Conservation (phyloP, 75 land plant genomes). For the Sequoia sempervirens region DNA sequence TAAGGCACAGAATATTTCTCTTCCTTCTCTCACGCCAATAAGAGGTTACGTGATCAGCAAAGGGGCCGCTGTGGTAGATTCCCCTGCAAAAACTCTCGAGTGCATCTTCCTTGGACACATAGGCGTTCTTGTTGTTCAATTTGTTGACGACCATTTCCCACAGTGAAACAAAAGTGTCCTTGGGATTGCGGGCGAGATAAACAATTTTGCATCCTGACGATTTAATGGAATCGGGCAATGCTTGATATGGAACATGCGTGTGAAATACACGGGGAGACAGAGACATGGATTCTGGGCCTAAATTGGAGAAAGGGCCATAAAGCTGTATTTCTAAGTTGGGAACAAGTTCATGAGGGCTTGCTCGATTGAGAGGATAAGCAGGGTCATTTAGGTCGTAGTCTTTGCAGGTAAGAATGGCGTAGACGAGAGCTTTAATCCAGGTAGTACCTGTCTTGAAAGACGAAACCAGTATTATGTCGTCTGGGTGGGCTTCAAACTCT, state of each 20-base stretch:
- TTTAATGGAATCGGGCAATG: constrained; percentile 12
- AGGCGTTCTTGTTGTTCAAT: neutral
- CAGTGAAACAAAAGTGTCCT: constrained; percentile 19
- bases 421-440: constrained; percentile 19
- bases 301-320: no score
- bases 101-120: neutral
- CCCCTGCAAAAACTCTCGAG: constrained; percentile 18
- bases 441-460: neutral
- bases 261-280: constrained; percentile 9
- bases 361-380: no score
- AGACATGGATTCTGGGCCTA: neutral
- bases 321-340: constrained; percentile 11
- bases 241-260: constrained; percentile 20
- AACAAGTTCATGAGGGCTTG: constrained; percentile 17
- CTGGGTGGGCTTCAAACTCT: constrained; percentile 10
- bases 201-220: constrained; percentile 12
- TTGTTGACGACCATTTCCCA: neutral
- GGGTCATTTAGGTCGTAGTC: neutral
- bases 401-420: neutral
- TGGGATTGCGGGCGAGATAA: constrained; percentile 20
- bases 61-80: constrained; percentile 13
- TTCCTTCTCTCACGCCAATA: neutral
- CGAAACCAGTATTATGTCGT: constrained; percentile 18
- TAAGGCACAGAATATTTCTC: neutral
- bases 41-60: constrained; percentile 16